Evolutionary conservation across 208 protist species (phyloP), one percentile per base, ranked within the genome.

Genomic region (Leishmania lainsoni): DNA sequence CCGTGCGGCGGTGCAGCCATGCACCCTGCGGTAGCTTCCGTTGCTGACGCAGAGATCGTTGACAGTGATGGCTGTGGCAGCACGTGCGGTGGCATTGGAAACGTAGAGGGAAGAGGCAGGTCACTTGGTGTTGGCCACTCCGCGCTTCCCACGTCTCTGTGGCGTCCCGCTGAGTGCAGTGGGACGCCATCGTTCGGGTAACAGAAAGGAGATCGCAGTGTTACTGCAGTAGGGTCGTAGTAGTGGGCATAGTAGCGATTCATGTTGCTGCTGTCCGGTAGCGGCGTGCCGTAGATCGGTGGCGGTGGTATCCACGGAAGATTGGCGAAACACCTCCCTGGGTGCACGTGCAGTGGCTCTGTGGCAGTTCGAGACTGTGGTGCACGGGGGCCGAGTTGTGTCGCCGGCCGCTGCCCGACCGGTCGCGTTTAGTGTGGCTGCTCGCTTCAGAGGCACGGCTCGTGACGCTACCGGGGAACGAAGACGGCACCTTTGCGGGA

Each of bases 71-170:
- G 65, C 48, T 35, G 73, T n/a, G 81, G 76, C 74, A 88, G 75
- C 20, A 85, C 56, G 17, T 70, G 70, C 32, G 89, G 91, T 3
- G 91, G 89, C 77, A 91, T 80, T 5, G 92, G 92, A 76, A 96
- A 94, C 16, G 66, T 69, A 9, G 90, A 91, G 3, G 92, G 92
- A 70, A 96, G 69, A 10, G 91, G 91, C 48, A 96, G 75, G 66
- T 94, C 91, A n/a, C 80, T 75, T 6, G 91, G 91, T 8, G 77
- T 83, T 26, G 92, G 92, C 92, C 92, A 95, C 48, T 29, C 52
- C 29, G 45, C 26, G 22, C 29, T 70, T 14, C 16, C 45, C 17
- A 48, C 51, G 54, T 20, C 48, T 1, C 45, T 39, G 20, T n/a
- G 69, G 12, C 8, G 51, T 35, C 1, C 17, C 65, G 48, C 58